Conservation (phyloP, 2,329 filamentous ascomycete species). For the Aspergillus pseudotamarii region DNA sequence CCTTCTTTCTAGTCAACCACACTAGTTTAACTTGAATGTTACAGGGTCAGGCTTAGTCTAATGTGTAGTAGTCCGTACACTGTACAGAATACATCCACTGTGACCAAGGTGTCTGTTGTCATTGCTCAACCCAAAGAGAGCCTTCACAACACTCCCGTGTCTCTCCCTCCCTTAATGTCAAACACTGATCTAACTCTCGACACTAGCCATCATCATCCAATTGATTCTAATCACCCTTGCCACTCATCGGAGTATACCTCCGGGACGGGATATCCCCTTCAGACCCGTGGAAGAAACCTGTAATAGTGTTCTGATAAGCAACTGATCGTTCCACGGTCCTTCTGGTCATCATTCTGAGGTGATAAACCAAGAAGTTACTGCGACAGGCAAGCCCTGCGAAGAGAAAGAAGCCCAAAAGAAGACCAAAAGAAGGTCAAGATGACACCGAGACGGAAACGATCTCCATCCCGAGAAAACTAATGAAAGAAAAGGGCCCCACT, state of each 20-base stretch:
- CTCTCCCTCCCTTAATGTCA: neutral
- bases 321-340: neutral
- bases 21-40: neutral
- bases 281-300: neutral
- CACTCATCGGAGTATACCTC: neutral
- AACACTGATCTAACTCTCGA: neutral
- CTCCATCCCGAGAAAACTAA: constrained; percentile 4
- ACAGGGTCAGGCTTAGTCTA: neutral
- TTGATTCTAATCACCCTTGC: neutral
- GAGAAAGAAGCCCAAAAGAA: neutral
- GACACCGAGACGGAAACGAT: neutral
- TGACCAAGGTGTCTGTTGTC: neutral
- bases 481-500: neutral
- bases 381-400: neutral
- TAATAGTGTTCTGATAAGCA: neutral
- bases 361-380: neutral
- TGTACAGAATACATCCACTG: neutral
- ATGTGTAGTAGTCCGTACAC: neutral
- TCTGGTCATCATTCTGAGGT: neutral
- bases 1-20: neutral
- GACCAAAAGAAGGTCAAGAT: constrained; percentile 1
- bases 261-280: neutral
- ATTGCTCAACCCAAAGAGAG: neutral
- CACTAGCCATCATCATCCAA: neutral
- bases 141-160: neutral